Percentiles rank a stretch among this genome's conserved stretches.
Conservation (phyloP, 2,329 filamentous ascomycete species). For the Sordariomycetes sp. region DNA sequence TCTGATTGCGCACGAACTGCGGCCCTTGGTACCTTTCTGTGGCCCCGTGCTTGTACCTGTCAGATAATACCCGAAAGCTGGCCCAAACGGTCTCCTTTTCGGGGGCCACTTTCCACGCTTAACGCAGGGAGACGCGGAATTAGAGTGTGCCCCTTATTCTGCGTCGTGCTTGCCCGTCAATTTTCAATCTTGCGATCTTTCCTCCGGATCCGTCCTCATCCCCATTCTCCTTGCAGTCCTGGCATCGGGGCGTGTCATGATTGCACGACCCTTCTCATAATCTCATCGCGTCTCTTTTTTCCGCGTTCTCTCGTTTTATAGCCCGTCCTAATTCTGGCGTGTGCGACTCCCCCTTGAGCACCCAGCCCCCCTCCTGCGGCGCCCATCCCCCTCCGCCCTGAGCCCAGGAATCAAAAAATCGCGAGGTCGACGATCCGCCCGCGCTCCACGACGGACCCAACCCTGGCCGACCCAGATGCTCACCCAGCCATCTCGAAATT, state of each 20-base stretch:
- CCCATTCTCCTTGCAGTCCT: not conserved
- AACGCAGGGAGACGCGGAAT: not conserved
- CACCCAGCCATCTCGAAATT: conserved; percentile 3
- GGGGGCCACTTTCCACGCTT: not conserved
- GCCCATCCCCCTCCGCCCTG: not conserved
- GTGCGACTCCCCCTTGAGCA: not conserved
- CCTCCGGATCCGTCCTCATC: not conserved
- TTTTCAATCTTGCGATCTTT: conserved; percentile 3
- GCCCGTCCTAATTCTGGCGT: not conserved
- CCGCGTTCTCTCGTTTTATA: not conserved
- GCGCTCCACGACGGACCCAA: not conserved
- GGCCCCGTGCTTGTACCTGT: not conserved
- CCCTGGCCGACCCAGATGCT: conserved; percentile 1
- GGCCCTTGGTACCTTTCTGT: not conserved
- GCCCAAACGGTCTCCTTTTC: not conserved
- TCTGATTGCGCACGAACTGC: not conserved
- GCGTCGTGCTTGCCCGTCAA: not conserved
- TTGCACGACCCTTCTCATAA: not conserved
- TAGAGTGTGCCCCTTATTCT: not conserved
- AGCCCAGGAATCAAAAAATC: not conserved
- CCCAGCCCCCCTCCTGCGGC: not conserved
- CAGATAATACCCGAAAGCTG: not conserved
- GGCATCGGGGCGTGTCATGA: not conserved
- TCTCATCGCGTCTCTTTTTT: not conserved
- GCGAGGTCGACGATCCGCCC: conserved; percentile 1